These are phyloP conservation scores for Penicillium goetzii DNA, from an alignment of 495 filamentous ascomycete species.

Conservation along the genomic window DNA sequence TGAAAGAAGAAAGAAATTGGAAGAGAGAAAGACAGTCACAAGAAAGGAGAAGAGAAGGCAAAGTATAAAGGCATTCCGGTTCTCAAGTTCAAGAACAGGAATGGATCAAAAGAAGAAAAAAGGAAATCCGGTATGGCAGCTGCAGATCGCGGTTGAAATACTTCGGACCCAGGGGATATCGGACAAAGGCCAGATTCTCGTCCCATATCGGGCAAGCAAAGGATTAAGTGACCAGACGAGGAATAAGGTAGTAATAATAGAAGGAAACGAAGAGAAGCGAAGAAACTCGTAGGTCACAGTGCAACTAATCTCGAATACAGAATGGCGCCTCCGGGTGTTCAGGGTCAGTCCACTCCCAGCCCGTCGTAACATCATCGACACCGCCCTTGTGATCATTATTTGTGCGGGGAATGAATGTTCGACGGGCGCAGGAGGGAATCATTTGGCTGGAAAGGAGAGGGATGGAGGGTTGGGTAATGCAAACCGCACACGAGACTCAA, in stretches of 20 bases:
- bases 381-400: slow-evolving; percentile 9
- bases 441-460: slow-evolving; percentile 28
- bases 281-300: slow-evolving; percentile 43
- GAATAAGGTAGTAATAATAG: slow-evolving; percentile 40
- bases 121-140: neutral
- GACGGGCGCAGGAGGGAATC: slow-evolving; percentile 21
- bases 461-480: slow-evolving; percentile 33
- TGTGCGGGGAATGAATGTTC: neutral
- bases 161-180: neutral
- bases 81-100: neutral
- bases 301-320: slow-evolving; percentile 43
- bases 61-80: slow-evolving; percentile 1
- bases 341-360: slow-evolving; percentile 7
- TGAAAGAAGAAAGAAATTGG: neutral
- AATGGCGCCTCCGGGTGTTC: slow-evolving; percentile 18
- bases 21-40: slow-evolving; percentile 11
- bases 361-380: neutral
- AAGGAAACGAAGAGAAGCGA: slow-evolving; percentile 33
- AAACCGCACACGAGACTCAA: slow-evolving; percentile 21
- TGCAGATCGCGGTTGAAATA: neutral
- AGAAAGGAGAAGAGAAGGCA: slow-evolving; percentile 3
- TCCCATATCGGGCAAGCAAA: slow-evolving; percentile 24
- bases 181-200: slow-evolving; percentile 7
- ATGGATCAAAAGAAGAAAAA: neutral
- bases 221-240: slow-evolving; percentile 42